Conservation (phyloP, 176 grass and related monocot species). For the Echinochloa phyllopogon region DNA sequence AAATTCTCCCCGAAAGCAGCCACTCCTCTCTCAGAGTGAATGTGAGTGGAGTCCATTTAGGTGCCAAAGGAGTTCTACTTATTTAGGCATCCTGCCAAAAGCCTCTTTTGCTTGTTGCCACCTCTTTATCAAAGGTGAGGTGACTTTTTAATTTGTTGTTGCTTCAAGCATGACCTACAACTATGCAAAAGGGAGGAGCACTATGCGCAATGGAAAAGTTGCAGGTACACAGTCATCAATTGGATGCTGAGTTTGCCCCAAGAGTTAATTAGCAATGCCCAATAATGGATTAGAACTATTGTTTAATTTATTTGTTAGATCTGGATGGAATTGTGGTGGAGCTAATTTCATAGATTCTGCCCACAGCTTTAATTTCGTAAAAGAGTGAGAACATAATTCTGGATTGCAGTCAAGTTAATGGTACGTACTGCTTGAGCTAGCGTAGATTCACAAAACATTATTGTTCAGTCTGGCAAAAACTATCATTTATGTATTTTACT, state of each 20-base stretch:
- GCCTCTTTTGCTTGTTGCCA: slow-evolving; percentile 36
- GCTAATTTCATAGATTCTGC: neutral
- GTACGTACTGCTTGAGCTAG: neutral
- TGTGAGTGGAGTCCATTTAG: slow-evolving; percentile 40
- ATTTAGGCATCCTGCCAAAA: slow-evolving; percentile 33
- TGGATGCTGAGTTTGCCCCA: neutral
- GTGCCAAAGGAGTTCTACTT: slow-evolving; percentile 45
- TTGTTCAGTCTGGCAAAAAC: neutral
- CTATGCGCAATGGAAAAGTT: slow-evolving; percentile 5
- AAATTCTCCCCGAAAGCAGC: slow-evolving; percentile 39
- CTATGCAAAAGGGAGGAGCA: slow-evolving; percentile 37
- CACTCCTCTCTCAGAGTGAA: slow-evolving; percentile 21
- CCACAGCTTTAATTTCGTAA: neutral
- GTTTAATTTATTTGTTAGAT: neutral
- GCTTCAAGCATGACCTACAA: slow-evolving; percentile 51
- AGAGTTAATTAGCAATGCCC: neutral
- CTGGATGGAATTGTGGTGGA: neutral
- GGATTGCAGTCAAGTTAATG: neutral
- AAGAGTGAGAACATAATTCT: neutral
- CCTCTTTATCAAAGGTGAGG: slow-evolving; percentile 14
- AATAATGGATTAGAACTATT: neutral
- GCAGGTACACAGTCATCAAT: neutral
- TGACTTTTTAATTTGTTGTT: slow-evolving; percentile 40
- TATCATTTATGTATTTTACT: neutral
- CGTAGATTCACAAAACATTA: neutral